Base-by-base conservation (phyloP, 306 rosid genomes). In the Quercus cerris region DNA sequence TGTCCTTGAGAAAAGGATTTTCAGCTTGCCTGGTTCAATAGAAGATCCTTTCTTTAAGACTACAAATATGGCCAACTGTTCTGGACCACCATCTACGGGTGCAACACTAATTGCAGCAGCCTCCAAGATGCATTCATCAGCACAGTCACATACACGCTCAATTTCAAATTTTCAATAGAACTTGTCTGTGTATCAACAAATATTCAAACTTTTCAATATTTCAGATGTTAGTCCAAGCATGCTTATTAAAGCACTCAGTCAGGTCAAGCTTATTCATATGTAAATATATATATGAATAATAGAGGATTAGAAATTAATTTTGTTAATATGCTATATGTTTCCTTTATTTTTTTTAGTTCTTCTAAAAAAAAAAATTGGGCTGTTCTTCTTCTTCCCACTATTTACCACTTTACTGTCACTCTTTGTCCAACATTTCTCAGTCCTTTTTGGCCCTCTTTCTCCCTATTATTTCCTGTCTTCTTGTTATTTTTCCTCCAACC, bases 111-210 rank as follows among this genome's bases (percentile, higher is more conserved):
- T 44, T 31, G 97, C 94, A 12, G 80, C 62, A 0, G 94, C 89
- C 91, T 92, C 96, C 75, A 82, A 33, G 73, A 90, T 62, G 75
- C 89, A 75, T 76, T 85, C 92, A 22, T 94, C 97, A 13, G 90
- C 92, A 52, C 68, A 81, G 64, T 94, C 90, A 75, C 96, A 90
- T 1, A 87, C 87, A 0, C 90, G 90, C 83, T 94, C 97, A 18
- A 92, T 90, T 82, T 94, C 98, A 30, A 92, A 18, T 90, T 90
- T 82, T 94, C 98, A 30, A 92, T 23, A 0, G 96, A 92, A 85
- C 93, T 88, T 72, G 91, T 93, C 93, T 82, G 86, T 79, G 77
- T 28, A 72, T 46, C 76, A 71, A 14, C 41, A 63, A 77, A 59
- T 78, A 30, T 18, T 31, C 71, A 1, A 17, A 33, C 22, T 66